Percentiles rank a stretch among this genome's conserved stretches.
These are phyloP conservation scores for Hyphodiscus sp. DNA, from an alignment of 2,329 filamentous ascomycete species.

Conservation along the genomic window DNA sequence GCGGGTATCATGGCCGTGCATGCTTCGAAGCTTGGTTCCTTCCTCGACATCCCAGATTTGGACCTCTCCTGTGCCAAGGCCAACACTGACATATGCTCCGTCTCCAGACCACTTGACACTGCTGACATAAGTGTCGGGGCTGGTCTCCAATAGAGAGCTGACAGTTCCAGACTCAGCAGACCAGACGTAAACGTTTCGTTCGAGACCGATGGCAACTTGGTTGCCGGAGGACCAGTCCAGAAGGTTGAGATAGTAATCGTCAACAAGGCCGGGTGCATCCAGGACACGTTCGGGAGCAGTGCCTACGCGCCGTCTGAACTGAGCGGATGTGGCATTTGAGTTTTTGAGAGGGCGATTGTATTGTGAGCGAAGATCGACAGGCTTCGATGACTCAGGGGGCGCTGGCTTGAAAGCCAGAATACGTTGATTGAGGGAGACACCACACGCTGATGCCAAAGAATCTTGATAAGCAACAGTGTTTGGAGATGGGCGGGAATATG, in stretches of 20 bases:
- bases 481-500: conserved; percentile 73
- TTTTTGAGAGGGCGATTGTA: conserved; percentile 95
- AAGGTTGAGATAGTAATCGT: conserved; percentile 98
- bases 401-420: conserved; percentile 98
- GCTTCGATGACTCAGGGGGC: conserved; percentile 95
- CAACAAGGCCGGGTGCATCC: conserved; percentile 89
- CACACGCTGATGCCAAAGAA: conserved; percentile 83
- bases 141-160: conserved; percentile 79
- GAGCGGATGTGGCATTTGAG: conserved; percentile 64
- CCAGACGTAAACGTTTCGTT: conserved; percentile 97
- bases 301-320: conserved; percentile 85
- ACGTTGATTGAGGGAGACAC: conserved; percentile 85
- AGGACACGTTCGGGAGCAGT: conserved; percentile 94
- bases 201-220: conserved; percentile 94
- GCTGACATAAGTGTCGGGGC: conserved; percentile 88
- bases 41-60: conserved; percentile 99
- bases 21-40: conserved; percentile 90
- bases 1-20: conserved; percentile 94
- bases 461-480: conserved; percentile 89
- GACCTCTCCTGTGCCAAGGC: conserved; percentile 89
- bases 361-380: conserved; percentile 92
- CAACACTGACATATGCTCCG: conserved; percentile 91
- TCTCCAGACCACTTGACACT: conserved; percentile 99
- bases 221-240: conserved; percentile 98
- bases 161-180: conserved; percentile 91